Base-by-base conservation (phyloP, 768 basidiomycete species). In the Podaxis sp. region DNA sequence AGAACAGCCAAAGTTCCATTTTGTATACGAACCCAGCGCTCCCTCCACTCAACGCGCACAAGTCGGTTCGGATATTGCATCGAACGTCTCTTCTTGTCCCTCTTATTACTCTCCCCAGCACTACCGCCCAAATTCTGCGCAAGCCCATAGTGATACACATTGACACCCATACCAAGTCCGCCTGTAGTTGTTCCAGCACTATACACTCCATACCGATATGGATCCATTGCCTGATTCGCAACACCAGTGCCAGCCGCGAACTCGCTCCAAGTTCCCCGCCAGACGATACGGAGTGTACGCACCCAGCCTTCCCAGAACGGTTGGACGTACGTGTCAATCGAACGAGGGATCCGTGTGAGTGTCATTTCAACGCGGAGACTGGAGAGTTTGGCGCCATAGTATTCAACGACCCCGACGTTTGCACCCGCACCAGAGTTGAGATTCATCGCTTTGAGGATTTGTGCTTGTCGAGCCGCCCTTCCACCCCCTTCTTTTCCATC, bases 241-340 rank as follows among this genome's bases (percentile, higher is more conserved):
- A 3, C 6, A 36, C 12, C 13, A 22, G 42, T 17, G 51, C 57
- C 24, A 8, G 51, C 53, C 49, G 26, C 48, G 24, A 44, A 28
- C 11, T 61, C 59, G 33, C 30, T 24, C 39, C 22, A 57, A 13
- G 66, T 64, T 24, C 44, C 59, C 48, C 65, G 51, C 49, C 39
- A 77, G 2, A 81, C 72, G 15, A 82, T 75, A 7, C 84, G 78
- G n/a, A 89, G 72, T 0, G 82, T 79, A 30, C 77, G 78, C 11
- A 84, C 83, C 66, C 74, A 79, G 12, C 82, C 80, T 53, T 86
- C 83, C 69, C 86, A 87, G 73, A 85, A 88, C 0, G 87, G 87
- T 36, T 79, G 75, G 30, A 84, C 72, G 65, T 89, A 89, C 6
- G 46, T 36, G 38, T 53, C 59, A 13, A 60, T 63, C 39, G 42